A percentile compares a stretch with the other conserved stretches of the same genome.
Evolutionary conservation across 2,329 filamentous ascomycete species (phyloP).

Genomic region (Coniella vitis): DNA sequence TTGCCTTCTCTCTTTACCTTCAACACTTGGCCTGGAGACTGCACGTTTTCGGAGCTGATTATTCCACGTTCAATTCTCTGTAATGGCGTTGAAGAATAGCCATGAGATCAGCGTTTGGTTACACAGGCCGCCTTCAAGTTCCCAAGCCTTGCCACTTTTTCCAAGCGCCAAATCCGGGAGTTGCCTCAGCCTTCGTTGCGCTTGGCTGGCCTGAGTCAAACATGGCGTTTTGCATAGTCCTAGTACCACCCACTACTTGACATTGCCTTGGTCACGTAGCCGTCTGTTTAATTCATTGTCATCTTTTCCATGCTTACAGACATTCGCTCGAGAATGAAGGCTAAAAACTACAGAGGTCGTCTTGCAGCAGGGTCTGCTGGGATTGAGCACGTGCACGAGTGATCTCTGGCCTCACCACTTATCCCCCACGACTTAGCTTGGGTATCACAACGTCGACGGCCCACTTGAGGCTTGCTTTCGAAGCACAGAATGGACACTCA

Average conservation of each 20-base stretch:
- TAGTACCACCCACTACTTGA: too few relatives aligned
- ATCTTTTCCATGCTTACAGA: too few relatives aligned
- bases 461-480: too few relatives aligned
- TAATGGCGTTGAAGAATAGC: background rate
- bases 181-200: background rate
- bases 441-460: background rate
- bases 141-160: background rate
- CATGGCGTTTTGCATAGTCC: too few relatives aligned
- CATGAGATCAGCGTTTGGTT: background rate
- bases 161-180: background rate
- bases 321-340: too few relatives aligned
- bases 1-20: background rate
- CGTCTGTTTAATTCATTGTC: too few relatives aligned
- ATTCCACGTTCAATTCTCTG: background rate
- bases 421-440: background rate
- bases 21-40: background rate
- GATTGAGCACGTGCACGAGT: too few relatives aligned
- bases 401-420: too few relatives aligned
- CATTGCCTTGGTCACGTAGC: too few relatives aligned
- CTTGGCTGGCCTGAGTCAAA: too few relatives aligned
- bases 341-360: too few relatives aligned
- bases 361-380: too few relatives aligned
- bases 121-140: background rate
- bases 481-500: background rate
- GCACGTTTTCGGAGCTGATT: background rate